Percentiles rank a stretch among this genome's conserved stretches.
phyloP scores from a whole-genome alignment of 352 stramenopile genomes.

The Elongisporangium prolatum region DNA sequence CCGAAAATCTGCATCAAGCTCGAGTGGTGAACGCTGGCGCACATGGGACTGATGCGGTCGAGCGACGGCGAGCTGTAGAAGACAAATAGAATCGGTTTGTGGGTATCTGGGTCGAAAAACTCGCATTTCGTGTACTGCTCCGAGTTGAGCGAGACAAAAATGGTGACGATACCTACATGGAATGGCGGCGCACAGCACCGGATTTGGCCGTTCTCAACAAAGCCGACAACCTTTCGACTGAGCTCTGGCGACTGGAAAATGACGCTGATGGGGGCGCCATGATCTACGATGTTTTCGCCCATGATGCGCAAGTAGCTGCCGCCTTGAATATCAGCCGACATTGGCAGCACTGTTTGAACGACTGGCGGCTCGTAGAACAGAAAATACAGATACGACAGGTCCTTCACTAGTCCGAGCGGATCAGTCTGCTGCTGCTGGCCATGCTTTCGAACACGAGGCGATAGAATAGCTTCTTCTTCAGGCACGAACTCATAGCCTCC shows the following conservation, averaged over 20 bases:
- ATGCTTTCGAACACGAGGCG: neutral
- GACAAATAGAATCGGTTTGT: slow-evolving; percentile 48
- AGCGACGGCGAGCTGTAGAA: slow-evolving; percentile 68
- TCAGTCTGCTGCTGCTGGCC: slow-evolving; percentile 2
- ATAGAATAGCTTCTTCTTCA: slow-evolving; percentile 10
- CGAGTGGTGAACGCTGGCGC: slow-evolving; percentile 37
- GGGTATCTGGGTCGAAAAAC: slow-evolving; percentile 47
- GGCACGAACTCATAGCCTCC: slow-evolving; percentile 48
- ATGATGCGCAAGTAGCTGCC: slow-evolving; percentile 61
- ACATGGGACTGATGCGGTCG: slow-evolving; percentile 48
- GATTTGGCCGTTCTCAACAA: slow-evolving; percentile 62
- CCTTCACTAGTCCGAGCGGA: slow-evolving; percentile 28
- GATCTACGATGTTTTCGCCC: slow-evolving; percentile 57
- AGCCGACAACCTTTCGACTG: slow-evolving; percentile 57
- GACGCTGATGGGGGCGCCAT: slow-evolving; percentile 51
- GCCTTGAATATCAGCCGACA: slow-evolving; percentile 61
- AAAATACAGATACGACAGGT: slow-evolving; percentile 73
- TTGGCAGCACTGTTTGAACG: slow-evolving; percentile 41
- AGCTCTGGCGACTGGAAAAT: slow-evolving; percentile 50
- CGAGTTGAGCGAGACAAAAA: slow-evolving; percentile 71
- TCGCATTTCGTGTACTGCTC: slow-evolving; percentile 74
- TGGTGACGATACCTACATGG: slow-evolving; percentile 33
- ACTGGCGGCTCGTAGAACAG: slow-evolving; percentile 61
- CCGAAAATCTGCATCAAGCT: slow-evolving; percentile 56
- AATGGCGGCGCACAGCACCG: slow-evolving; percentile 65